Conservation (phyloP, 2,329 filamentous ascomycete species). For the Zarea fungicola region DNA sequence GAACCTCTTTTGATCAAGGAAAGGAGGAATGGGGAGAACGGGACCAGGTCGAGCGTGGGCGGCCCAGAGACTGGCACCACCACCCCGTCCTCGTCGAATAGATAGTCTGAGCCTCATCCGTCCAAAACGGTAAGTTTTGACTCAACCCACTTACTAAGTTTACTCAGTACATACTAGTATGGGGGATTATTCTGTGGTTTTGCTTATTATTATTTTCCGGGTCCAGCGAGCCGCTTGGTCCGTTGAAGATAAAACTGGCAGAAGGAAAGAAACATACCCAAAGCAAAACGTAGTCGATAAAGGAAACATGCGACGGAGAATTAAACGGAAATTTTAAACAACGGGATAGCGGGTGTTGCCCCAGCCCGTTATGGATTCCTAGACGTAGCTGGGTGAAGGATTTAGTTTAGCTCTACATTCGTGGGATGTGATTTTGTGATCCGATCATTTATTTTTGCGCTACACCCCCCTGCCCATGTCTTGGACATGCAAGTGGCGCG, state of each 20-base stretch:
- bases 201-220: conserved; percentile 1
- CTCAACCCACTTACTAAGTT: too few species aligned
- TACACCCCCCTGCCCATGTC: conserved; percentile 1
- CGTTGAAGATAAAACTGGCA: conserved; percentile 4
- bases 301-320: too few species aligned
- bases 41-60: too few species aligned
- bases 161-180: too few species aligned
- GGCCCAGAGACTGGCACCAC: too few species aligned
- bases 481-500: not conserved
- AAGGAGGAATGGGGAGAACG: too few species aligned
- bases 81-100: conserved; percentile 1
- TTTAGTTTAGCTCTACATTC: conserved; percentile 1
- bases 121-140: conserved; percentile 9
- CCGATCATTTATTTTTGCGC: conserved; percentile 3
- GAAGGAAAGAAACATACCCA: not conserved
- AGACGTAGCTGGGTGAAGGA: not conserved
- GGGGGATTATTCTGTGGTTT: not conserved
- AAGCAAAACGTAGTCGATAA: too few species aligned
- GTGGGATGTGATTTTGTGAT: conserved; percentile 2
- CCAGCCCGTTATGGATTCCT: conserved; percentile 1
- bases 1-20: too few species aligned
- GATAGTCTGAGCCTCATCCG: conserved; percentile 3
- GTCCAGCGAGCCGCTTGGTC: not conserved
- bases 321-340: not conserved
- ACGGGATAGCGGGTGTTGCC: not conserved